Evolutionary conservation across 2,329 filamentous ascomycete species (phyloP).

Genomic region (Chaetomiaceae sp.): DNA sequence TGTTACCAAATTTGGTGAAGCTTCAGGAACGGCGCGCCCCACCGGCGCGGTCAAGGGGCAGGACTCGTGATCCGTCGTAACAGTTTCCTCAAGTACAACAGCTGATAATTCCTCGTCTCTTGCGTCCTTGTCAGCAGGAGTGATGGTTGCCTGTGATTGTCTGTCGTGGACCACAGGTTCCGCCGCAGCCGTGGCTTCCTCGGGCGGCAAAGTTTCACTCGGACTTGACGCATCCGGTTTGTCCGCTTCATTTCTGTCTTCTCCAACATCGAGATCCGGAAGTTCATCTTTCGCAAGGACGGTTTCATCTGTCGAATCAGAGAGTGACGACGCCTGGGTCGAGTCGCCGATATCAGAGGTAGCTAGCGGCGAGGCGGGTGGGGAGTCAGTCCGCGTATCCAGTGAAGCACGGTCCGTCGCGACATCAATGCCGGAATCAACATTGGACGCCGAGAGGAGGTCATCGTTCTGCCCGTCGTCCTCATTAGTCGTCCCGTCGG

Average conservation of each 20-base stretch:
- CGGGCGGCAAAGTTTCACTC: not conserved
- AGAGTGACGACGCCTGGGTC: conserved; percentile 60
- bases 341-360: conserved; percentile 54
- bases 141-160: conserved; percentile 7
- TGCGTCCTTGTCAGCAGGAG: not conserved
- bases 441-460: conserved; percentile 39
- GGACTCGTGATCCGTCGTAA: not conserved
- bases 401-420: conserved; percentile 45
- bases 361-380: conserved; percentile 51
- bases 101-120: conserved; percentile 6
- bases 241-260: not conserved
- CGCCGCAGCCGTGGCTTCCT: not conserved
- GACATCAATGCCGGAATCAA: conserved; percentile 53
- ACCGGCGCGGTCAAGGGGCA: too few relatives aligned
- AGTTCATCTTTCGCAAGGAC: conserved; percentile 39
- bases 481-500: conserved; percentile 25
- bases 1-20: not conserved
- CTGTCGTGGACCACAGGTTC: not conserved
- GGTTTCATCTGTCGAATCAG: conserved; percentile 59
- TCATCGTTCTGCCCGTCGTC: conserved; percentile 29
- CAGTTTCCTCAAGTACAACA: not conserved
- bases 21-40: not conserved
- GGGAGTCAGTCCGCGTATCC: conserved; percentile 50
- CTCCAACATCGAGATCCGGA: not conserved
- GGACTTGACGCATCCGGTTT: not conserved